phyloP scores from a whole-genome alignment of 495 filamentous ascomycete species.

The Talaromyces proteolyticus region DNA sequence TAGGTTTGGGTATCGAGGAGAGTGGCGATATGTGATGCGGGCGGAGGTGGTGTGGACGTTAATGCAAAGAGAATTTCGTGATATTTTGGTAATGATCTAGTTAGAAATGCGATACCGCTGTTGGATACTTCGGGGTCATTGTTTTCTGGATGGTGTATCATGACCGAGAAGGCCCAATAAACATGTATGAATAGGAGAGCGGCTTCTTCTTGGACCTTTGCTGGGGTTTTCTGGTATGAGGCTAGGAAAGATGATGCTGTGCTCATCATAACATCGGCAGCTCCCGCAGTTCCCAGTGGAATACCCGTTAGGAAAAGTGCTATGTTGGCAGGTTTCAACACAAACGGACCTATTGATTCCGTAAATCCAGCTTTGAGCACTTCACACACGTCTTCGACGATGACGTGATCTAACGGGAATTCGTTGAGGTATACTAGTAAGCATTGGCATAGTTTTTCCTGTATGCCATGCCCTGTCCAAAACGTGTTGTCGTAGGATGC shows the following conservation, averaged over 20 bases:
- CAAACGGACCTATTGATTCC: conserved; percentile 74
- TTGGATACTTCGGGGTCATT: conserved; percentile 77
- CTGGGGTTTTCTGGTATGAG: conserved; percentile 52
- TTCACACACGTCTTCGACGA: conserved; percentile 70
- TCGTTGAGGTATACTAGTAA: conserved; percentile 40
- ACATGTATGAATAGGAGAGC: conserved; percentile 57
- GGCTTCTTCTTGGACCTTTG: conserved; percentile 42
- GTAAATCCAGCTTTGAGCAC: conserved; percentile 74
- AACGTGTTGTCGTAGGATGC: conserved; percentile 40
- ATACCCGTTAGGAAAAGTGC: conserved; percentile 65
- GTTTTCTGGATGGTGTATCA: conserved; percentile 45
- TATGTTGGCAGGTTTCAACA: conserved; percentile 61
- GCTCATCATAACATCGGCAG: conserved; percentile 70
- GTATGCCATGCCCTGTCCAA: conserved; percentile 51
- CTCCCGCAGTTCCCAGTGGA: conserved; percentile 55
- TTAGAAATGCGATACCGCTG: conserved; percentile 66
- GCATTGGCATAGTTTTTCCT: conserved; percentile 28
- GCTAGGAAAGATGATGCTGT: conserved; percentile 71
- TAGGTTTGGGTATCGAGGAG: conserved; percentile 5
- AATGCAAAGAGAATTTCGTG: conserved; percentile 33
- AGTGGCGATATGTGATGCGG: conserved; percentile 46
- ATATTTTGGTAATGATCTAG: conserved; percentile 61
- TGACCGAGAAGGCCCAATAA: conserved; percentile 54
- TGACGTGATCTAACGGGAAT: conserved; percentile 57
- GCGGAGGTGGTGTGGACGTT: conserved; percentile 26